Conservation (phyloP, 495 filamentous ascomycete species). For the Evansstolkia leycettana region DNA sequence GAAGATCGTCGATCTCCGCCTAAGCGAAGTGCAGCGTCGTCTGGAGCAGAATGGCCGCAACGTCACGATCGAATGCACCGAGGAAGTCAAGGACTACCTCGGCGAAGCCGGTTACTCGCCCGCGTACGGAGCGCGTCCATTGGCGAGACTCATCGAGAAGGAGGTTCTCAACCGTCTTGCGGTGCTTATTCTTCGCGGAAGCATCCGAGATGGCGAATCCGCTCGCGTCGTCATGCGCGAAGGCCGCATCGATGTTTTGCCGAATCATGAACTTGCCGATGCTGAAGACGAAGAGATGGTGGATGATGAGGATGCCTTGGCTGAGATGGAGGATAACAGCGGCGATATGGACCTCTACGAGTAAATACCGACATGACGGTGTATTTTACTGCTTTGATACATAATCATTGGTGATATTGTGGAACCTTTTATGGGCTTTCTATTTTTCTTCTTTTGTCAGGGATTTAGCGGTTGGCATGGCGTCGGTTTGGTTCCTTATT, state of each 20-base stretch:
- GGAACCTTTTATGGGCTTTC: neutral
- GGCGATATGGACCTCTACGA: slow-evolving; percentile 72
- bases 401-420: slow-evolving; percentile 1
- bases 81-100: slow-evolving; percentile 81
- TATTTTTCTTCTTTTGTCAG: neutral
- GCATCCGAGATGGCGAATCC: slow-evolving; percentile 70
- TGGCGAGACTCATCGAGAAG: slow-evolving; percentile 83
- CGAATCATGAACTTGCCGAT: slow-evolving; percentile 69
- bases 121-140: slow-evolving; percentile 81
- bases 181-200: slow-evolving; percentile 75
- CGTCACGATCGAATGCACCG: slow-evolving; percentile 60
- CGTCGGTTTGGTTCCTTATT: too few relatives aligned
- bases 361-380: slow-evolving; percentile 15
- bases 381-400: neutral
- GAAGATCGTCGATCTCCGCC: slow-evolving; percentile 86
- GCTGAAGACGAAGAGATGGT: slow-evolving; percentile 58
- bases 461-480: too few relatives aligned
- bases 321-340: slow-evolving; percentile 46
- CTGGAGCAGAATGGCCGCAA: slow-evolving; percentile 69
- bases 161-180: slow-evolving; percentile 91
- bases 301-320: slow-evolving; percentile 57
- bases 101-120: slow-evolving; percentile 84
- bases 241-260: slow-evolving; percentile 62
- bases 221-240: slow-evolving; percentile 68
- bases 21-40: slow-evolving; percentile 82